A percentile compares a stretch with the other conserved stretches of the same genome.
phyloP scores from a whole-genome alignment of 345 rosid species.

The Aquilaria malaccensis region DNA sequence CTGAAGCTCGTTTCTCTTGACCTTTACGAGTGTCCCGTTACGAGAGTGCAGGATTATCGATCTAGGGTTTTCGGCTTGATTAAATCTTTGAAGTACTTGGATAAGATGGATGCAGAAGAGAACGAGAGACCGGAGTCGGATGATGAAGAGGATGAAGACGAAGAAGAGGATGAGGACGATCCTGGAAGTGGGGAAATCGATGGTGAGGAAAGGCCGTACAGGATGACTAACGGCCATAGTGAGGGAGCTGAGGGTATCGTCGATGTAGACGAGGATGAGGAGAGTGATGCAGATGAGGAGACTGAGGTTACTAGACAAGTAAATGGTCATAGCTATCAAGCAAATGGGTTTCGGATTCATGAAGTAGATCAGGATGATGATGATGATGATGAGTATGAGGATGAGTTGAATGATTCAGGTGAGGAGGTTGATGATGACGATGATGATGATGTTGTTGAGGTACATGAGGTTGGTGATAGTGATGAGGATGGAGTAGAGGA shows the following conservation, averaged over 20 bases:
- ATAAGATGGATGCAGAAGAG: conserved; percentile 74
- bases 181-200: conserved; percentile 66
- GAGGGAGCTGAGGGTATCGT: conserved; percentile 45
- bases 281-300: conserved; percentile 73
- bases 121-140: conserved; percentile 77
- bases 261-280: conserved; percentile 60
- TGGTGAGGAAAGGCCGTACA: conserved; percentile 43
- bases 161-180: conserved; percentile 59
- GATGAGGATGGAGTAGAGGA: conserved; percentile 34
- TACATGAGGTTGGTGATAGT: conserved; percentile 36
- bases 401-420: conserved; percentile 27
- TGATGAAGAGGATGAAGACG: conserved; percentile 65
- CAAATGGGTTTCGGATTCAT: conserved; percentile 40
- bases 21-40: conserved; percentile 80
- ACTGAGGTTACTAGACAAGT: conserved; percentile 26
- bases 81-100: conserved; percentile 67
- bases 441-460: conserved; percentile 40
- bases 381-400: conserved; percentile 27
- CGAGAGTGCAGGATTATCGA: conserved; percentile 62
- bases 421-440: conserved; percentile 45
- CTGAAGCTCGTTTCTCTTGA: conserved; percentile 64
- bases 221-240: conserved; percentile 47
- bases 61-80: conserved; percentile 76
- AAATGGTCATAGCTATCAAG: conserved; percentile 26
- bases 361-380: conserved; percentile 33